These are phyloP conservation scores for Elaeis oleifera DNA, from an alignment of 202 grass and related monocot genomes.

Conservation along the genomic window DNA sequence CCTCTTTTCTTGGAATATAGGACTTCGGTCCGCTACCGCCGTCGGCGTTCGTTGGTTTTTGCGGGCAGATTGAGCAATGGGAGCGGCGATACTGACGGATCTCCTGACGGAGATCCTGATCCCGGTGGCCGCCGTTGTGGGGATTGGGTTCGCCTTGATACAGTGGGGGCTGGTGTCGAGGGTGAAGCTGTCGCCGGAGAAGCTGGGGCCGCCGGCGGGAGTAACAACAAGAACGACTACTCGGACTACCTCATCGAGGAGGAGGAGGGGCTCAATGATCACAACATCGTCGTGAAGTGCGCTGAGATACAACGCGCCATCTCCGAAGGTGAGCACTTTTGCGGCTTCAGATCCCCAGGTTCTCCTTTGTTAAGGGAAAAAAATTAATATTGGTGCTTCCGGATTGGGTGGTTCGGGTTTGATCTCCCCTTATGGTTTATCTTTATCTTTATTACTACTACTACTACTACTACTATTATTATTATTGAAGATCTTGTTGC, in stretches of 20 bases:
- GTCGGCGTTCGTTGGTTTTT: too few relatives aligned
- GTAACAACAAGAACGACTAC: slow-evolving; percentile 35
- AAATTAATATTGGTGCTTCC: too few relatives aligned
- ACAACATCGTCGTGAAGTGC: slow-evolving; percentile 90
- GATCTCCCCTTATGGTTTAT: too few relatives aligned
- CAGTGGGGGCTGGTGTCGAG: slow-evolving; percentile 71
- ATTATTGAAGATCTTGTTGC: too few relatives aligned
- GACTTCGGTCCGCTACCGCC: too few relatives aligned
- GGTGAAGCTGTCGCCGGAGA: slow-evolving; percentile 63
- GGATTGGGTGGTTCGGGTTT: too few relatives aligned
- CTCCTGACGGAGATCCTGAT: slow-evolving; percentile 68
- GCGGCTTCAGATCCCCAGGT: neutral
- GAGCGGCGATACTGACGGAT: slow-evolving; percentile 58
- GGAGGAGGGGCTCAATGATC: slow-evolving; percentile 95
- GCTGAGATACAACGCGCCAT: slow-evolving; percentile 82
- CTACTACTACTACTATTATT: too few relatives aligned
- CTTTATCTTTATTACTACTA: too few relatives aligned
- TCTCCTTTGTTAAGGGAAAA: neutral
- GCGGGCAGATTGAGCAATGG: neutral
- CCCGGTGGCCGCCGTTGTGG: slow-evolving; percentile 49
- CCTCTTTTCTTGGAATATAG: too few relatives aligned
- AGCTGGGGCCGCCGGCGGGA: slow-evolving; percentile 17
- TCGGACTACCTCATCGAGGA: slow-evolving; percentile 79
- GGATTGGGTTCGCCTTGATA: slow-evolving; percentile 65
- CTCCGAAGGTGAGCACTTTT: slow-evolving; percentile 52